A percentile compares a stretch with the other conserved stretches of the same genome.
Evolutionary conservation across 768 basidiomycete genomes (phyloP).

Genomic region (Leccinum sublutescens): DNA sequence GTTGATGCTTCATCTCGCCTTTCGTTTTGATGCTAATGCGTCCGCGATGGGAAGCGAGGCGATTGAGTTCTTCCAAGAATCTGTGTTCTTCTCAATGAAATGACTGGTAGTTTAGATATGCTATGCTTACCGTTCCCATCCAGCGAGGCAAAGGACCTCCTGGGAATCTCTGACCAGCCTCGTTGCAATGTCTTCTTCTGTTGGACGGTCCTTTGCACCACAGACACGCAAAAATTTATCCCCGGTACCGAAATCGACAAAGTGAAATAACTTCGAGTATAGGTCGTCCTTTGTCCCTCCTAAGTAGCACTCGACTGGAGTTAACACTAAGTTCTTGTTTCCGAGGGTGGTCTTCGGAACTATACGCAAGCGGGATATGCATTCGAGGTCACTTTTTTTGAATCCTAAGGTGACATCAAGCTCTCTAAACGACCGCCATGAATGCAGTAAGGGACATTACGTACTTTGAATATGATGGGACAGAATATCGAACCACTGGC

Average conservation of each 20-base stretch:
- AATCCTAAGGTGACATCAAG: slow-evolving; percentile 45
- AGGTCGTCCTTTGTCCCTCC: slow-evolving; percentile 51
- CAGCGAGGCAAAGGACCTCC: slow-evolving; percentile 67
- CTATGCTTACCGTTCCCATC: slow-evolving; percentile 42
- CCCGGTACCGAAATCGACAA: slow-evolving; percentile 77
- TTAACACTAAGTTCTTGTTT: slow-evolving; percentile 38
- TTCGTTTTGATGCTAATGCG: slow-evolving; percentile 44
- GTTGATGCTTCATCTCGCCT: slow-evolving; percentile 57
- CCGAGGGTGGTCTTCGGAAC: slow-evolving; percentile 52
- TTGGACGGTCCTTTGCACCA: slow-evolving; percentile 85
- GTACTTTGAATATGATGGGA: slow-evolving; percentile 56
- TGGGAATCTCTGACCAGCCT: slow-evolving; percentile 63
- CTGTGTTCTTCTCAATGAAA: slow-evolving; percentile 35
- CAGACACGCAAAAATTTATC: slow-evolving; percentile 86
- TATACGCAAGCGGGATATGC: slow-evolving; percentile 55
- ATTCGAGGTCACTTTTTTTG: slow-evolving; percentile 45
- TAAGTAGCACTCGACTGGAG: slow-evolving; percentile 68
- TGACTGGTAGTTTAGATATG: neutral
- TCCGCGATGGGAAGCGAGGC: slow-evolving; percentile 67
- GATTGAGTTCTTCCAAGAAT: slow-evolving; percentile 75
- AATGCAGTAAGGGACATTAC: slow-evolving; percentile 15
- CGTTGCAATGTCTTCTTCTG: slow-evolving; percentile 70
- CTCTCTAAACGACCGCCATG: slow-evolving; percentile 43
- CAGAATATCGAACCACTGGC: slow-evolving; percentile 62
- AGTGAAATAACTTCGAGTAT: slow-evolving; percentile 77